Evolutionary conservation across 2,329 filamentous ascomycete genomes (phyloP).

Genomic region (Diplodia corticola): DNA sequence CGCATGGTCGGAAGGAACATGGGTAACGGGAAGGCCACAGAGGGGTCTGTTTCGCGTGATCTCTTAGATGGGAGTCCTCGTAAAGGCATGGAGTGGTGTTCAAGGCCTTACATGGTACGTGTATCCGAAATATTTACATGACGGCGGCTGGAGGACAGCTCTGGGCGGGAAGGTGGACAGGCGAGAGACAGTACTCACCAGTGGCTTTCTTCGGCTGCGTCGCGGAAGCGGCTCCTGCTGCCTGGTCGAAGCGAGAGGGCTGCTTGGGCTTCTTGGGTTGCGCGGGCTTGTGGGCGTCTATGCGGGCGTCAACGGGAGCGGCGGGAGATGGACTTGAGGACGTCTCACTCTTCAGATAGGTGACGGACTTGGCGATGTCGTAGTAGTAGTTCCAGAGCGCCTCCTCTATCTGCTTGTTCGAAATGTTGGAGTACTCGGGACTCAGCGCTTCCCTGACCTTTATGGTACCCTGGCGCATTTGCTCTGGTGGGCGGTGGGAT

Average conservation of each 20-base stretch:
- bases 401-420: conserved; percentile 77
- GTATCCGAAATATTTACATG: conserved; percentile 14
- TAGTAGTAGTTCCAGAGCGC: conserved; percentile 96
- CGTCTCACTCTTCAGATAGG: conserved; percentile 69
- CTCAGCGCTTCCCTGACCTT: conserved; percentile 69
- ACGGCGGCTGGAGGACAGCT: conserved; percentile 27
- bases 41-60: conserved; percentile 3
- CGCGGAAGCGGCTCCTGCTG: conserved; percentile 39
- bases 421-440: conserved; percentile 36
- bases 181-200: conserved; percentile 45
- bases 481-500: conserved; percentile 34
- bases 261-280: conserved; percentile 44
- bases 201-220: conserved; percentile 42
- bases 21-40: conserved; percentile 17
- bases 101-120: conserved; percentile 17
- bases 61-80: conserved; percentile 4
- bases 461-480: conserved; percentile 65
- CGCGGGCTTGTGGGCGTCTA: conserved; percentile 33
- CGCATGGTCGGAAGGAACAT: conserved; percentile 9
- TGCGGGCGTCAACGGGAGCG: neutral
- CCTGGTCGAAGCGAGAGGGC: conserved; percentile 49
- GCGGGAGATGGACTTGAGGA: neutral
- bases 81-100: neutral
- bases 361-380: conserved; percentile 81
- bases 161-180: conserved; percentile 16